Base-by-base conservation (phyloP, 768 basidiomycete genomes). In the Leucocoprinus sp. region DNA sequence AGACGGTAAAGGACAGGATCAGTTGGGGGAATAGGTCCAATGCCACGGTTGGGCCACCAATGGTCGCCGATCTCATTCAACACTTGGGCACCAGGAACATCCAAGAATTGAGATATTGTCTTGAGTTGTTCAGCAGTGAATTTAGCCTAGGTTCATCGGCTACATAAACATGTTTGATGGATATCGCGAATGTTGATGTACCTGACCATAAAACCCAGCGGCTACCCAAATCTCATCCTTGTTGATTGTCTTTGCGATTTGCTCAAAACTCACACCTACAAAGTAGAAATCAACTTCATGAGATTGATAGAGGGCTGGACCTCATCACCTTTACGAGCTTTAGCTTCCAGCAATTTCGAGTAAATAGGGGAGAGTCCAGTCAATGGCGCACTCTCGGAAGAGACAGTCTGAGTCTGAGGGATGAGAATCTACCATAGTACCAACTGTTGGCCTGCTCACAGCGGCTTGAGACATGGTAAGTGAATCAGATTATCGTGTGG, bases 141-240 rank as follows among this genome's bases (percentile, higher is more conserved):
- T 60, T 88, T 89, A 4, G 87, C 86, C 82, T 89, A 49, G 11
- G n/a, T 8, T 8, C n/a, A n/a, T 31, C 31, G n/a, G n/a, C n/a
- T n/a, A n/a, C 6, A 31, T 31, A 14, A 31, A 14, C 11, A 7
- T 31, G 8, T 8, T 31, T 31, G 9, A 31, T n/a, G 11, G 11
- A 4, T 8, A 14, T 31, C 4, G 43, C 19, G 1, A 34, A 35
- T 14, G 5, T 21, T 35, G 19, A 54, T 64, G 17, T 49, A 83
- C 84, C 67, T 89, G 87, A 5, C 81, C 87, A 53, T 87, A 88
- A 62, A 91, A 85, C 38, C 80, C 78, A 5, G 87, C 77, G 2
- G 87, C 87, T 19, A 89, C 71, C 84, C 85, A 91, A 19, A 90
- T 71, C 55, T 91, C 88, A 57, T 87, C 82, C 58, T 72, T 80